phyloP scores from a whole-genome alignment of 352 stramenopile genomes.

The Globisporangium abappressorium region DNA sequence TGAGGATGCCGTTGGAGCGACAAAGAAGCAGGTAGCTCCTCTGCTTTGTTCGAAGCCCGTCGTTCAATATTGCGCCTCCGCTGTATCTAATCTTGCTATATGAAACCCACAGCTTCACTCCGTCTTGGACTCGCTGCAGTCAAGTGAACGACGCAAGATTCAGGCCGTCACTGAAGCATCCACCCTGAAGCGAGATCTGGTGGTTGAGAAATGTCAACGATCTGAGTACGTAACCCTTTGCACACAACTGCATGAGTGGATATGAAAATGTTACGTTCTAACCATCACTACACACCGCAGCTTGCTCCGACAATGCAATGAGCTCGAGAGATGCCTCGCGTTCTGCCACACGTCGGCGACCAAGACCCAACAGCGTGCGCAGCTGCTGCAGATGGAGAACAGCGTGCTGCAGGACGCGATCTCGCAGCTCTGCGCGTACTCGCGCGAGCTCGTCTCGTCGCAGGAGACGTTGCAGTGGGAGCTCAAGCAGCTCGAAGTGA shows the following conservation, averaged over 20 bases:
- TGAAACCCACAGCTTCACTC: slow-evolving; percentile 23
- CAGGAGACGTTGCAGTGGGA: slow-evolving; percentile 47
- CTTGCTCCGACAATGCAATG: slow-evolving; percentile 44
- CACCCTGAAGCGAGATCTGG: slow-evolving; percentile 46
- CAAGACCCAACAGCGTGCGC: slow-evolving; percentile 31
- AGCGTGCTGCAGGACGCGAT: slow-evolving; percentile 42
- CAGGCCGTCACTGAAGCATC: slow-evolving; percentile 29
- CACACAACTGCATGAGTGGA: too few relatives aligned
- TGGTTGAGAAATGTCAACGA: slow-evolving; percentile 55
- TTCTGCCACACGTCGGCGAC: slow-evolving; percentile 33
- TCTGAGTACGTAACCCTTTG: slow-evolving; percentile 33
- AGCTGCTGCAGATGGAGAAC: slow-evolving; percentile 50
- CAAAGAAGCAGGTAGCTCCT: slow-evolving; percentile 33
- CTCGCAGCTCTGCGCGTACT: slow-evolving; percentile 51
- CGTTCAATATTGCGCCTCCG: neutral
- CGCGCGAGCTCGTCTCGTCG: slow-evolving; percentile 39
- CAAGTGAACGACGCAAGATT: slow-evolving; percentile 39
- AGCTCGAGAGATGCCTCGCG: slow-evolving; percentile 50
- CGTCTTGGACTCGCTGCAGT: slow-evolving; percentile 33
- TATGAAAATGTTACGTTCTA: neutral
- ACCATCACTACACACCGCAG: slow-evolving; percentile 15
- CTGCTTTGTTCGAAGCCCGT: neutral
- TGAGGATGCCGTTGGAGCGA: slow-evolving; percentile 33
- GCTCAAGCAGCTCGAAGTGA: slow-evolving; percentile 50
- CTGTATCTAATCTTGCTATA: neutral